Base-by-base conservation (phyloP, 208 protist species). In the Leishmania aethiopica region DNA sequence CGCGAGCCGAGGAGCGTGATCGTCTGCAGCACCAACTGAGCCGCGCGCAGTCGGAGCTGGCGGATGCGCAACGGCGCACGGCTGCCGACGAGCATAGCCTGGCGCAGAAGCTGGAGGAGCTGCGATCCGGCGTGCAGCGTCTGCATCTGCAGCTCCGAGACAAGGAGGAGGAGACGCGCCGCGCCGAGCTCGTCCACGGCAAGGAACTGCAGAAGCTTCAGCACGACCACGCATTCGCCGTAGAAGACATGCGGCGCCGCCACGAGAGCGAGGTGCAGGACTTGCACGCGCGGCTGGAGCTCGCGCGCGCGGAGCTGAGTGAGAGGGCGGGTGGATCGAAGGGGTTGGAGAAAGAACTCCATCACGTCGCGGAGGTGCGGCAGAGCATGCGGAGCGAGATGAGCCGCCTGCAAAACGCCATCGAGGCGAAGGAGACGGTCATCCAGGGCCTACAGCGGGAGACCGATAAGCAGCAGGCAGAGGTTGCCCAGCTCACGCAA, bases 221-320 rank as follows among this genome's bases (percentile, higher is more conserved):
- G 78, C 84, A 88, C 77, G 78, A 82, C 10, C 69, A 80, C 45
- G 89, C 77, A 15, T 79, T 71, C n/a, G 80, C 87, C 2, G 22
- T 88, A 1, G 86, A 88, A 62, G 87, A 89, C 8, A 57, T 83
- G 80, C 84, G 88, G 4, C 84, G 82, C 42, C 81, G 64, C 55
- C 81, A 84, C 62, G 86, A 91, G 25, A 85, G 69, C 67, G 90
- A 94, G 75, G 67, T 94, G 51, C 80, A 89, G 42, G 90, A 95
- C 49, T 45, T 91, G 37, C 76, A 80, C 42, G 66, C 82, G 19
- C 87, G 88, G n/a, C 82, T 95, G 5, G 89, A 95, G 67, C 81
- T 85, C 28, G 83, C 79, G 45, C 85, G 84, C 40, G 79, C 84
- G 28, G 85, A 90, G 74, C 75, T 95, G 4, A 81, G 86, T 25